Conservation (phyloP, 2,329 filamentous ascomycete species). For the Sclerotinia trifoliorum region DNA sequence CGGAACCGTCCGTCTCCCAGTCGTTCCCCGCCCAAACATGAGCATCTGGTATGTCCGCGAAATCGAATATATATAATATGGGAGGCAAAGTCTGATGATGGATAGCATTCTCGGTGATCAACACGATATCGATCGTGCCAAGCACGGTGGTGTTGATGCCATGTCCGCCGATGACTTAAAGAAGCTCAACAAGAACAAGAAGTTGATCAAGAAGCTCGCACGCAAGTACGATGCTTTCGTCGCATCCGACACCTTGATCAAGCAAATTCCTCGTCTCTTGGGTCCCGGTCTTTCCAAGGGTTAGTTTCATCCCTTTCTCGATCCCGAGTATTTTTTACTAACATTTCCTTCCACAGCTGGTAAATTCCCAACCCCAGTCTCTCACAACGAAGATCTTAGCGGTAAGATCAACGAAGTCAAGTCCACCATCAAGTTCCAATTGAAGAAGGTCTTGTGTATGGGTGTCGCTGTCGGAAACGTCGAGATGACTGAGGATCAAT, state of each 20-base stretch:
- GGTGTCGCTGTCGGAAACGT: conserved; percentile 99
- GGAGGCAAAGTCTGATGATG: conserved; percentile 35
- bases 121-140: conserved; percentile 99
- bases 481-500: conserved; percentile 92
- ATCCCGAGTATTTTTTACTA: conserved; percentile 32
- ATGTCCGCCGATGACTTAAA: conserved; percentile 99
- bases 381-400: conserved; percentile 89
- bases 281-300: conserved; percentile 97
- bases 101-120: conserved; percentile 78
- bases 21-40: conserved; percentile 89
- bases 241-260: conserved; percentile 95
- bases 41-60: conserved; percentile 64
- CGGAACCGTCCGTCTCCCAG: conserved; percentile 93
- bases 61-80: conserved; percentile 19
- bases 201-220: conserved; percentile 99
- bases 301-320: conserved; percentile 45
- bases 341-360: conserved; percentile 61
- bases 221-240: conserved; percentile 99
- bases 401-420: conserved; percentile 99
- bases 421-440: conserved; percentile 99
- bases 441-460: conserved; percentile 99
- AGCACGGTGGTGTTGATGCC: conserved; percentile 97
- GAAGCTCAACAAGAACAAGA: conserved; percentile 99
- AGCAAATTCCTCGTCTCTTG: conserved; percentile 99
- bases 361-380: conserved; percentile 99